Evolutionary conservation across 2,329 filamentous ascomycete genomes (phyloP).

Genomic region (Fusarium mundagurra): DNA sequence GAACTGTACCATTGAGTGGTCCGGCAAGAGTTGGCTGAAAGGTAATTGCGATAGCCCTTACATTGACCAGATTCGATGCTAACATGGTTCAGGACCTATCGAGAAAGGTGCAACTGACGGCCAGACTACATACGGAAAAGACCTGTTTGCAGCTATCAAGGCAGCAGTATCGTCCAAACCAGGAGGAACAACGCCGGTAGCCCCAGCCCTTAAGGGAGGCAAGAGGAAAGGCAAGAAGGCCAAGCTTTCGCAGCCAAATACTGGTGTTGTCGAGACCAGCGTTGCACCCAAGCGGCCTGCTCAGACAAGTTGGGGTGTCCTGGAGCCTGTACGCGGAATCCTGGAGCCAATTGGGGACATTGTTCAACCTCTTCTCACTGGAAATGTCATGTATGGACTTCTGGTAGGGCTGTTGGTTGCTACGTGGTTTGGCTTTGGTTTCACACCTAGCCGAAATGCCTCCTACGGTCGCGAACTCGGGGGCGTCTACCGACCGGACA

Average conservation of each 20-base stretch:
- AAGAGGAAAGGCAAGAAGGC: constrained; percentile 71
- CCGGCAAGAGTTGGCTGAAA: constrained; percentile 97
- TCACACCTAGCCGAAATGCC: constrained; percentile 51
- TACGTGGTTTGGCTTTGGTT: constrained; percentile 75
- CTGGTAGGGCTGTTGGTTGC: constrained; percentile 78
- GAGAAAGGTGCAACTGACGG: constrained; percentile 95
- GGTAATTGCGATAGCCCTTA: constrained; percentile 63
- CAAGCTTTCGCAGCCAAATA: constrained; percentile 57
- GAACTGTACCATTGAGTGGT: constrained; percentile 94
- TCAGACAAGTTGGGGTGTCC: constrained; percentile 74
- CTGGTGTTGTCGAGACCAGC: constrained; percentile 53
- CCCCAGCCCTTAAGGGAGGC: constrained; percentile 58
- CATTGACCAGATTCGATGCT: constrained; percentile 33
- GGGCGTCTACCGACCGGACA: constrained; percentile 62
- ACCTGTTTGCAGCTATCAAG: constrained; percentile 79
- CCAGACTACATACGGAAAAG: constrained; percentile 83
- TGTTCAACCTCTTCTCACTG: constrained; percentile 75
- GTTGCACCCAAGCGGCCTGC: constrained; percentile 54
- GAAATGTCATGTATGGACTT: constrained; percentile 81
- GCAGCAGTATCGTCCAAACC: constrained; percentile 75
- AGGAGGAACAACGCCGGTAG: constrained; percentile 57
- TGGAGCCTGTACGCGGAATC: constrained; percentile 80
- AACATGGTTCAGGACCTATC: constrained; percentile 76
- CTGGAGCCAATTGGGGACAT: constrained; percentile 77
- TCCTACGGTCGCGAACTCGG: constrained; percentile 48